Conservation (phyloP, 805 yeast species). For the Yarrowia sp. region DNA sequence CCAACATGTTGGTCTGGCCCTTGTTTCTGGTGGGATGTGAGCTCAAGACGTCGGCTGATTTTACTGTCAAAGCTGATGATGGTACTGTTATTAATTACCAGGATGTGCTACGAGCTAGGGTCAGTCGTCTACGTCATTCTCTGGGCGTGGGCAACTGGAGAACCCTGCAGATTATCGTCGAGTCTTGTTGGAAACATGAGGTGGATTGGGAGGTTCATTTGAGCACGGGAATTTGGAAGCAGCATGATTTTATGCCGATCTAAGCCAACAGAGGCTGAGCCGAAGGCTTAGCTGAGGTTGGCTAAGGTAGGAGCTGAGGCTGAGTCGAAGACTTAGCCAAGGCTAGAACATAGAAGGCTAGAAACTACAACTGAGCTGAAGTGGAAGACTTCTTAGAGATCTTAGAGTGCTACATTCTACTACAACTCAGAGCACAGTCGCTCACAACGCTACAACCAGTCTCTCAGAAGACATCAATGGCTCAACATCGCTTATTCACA, state of each 20-base stretch:
- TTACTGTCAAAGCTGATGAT: neutral
- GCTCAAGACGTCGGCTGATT: neutral
- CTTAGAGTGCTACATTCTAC: too few relatives aligned
- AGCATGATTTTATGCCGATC: conserved; percentile 22
- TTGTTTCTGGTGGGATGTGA: conserved; percentile 11
- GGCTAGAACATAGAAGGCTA: too few relatives aligned
- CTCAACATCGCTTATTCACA: too few relatives aligned
- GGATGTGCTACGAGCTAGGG: neutral
- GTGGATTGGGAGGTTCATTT: conserved; percentile 22
- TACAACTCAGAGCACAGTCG: too few relatives aligned
- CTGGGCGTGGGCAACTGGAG: conserved; percentile 18
- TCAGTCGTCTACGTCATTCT: neutral
- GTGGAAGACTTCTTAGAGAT: too few relatives aligned
- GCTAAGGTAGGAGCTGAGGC: too few relatives aligned
- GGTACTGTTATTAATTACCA: conserved; percentile 1
- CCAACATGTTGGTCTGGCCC: conserved; percentile 21
- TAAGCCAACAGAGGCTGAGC: neutral
- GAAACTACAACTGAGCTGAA: too few relatives aligned
- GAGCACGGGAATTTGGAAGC: conserved; percentile 14
- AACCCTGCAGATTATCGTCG: conserved; percentile 1
- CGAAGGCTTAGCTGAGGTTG: too few relatives aligned
- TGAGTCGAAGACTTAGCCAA: too few relatives aligned
- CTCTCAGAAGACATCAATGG: too few relatives aligned
- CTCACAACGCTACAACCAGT: too few relatives aligned
- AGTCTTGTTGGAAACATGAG: conserved; percentile 12